phyloP scores from a whole-genome alignment of 2,329 filamentous ascomycete genomes.

The Boeremia exigua region DNA sequence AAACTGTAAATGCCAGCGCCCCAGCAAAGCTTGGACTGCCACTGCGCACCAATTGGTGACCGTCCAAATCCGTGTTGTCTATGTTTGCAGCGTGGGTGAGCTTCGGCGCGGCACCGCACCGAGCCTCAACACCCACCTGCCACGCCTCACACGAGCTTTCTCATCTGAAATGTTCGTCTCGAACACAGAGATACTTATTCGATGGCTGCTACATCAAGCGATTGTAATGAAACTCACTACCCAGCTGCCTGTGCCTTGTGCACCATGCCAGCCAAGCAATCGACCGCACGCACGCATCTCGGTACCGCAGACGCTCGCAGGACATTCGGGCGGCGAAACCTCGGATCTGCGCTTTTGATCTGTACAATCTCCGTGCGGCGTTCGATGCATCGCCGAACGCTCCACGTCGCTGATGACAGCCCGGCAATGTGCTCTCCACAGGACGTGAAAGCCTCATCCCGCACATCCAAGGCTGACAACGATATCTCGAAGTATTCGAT shows the following conservation, averaged over 20 bases:
- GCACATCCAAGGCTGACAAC: no score
- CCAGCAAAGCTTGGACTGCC: not conserved
- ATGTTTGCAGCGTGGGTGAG: no score
- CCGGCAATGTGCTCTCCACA: no score
- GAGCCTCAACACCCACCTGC: no score
- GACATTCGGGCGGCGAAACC: not conserved
- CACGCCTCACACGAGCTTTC: no score
- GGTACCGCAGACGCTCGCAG: not conserved
- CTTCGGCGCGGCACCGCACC: no score
- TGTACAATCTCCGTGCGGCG: constrained; percentile 5
- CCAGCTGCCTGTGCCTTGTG: not conserved
- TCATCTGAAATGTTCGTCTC: no score
- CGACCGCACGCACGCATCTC: constrained; percentile 1
- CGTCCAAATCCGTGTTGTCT: not conserved
- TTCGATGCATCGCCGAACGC: not conserved
- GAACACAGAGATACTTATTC: no score
- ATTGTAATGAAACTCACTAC: not conserved
- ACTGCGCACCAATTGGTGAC: not conserved
- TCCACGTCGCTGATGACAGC: no score
- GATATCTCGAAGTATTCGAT: no score
- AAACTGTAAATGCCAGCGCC: not conserved
- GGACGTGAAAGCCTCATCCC: no score
- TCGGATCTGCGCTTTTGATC: not conserved
- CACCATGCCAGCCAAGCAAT: no score
- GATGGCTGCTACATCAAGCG: not conserved